Evolutionary conservation across 129 eudicot species (phyloP).

Genomic region (Helichrysum umbraculigerum): DNA sequence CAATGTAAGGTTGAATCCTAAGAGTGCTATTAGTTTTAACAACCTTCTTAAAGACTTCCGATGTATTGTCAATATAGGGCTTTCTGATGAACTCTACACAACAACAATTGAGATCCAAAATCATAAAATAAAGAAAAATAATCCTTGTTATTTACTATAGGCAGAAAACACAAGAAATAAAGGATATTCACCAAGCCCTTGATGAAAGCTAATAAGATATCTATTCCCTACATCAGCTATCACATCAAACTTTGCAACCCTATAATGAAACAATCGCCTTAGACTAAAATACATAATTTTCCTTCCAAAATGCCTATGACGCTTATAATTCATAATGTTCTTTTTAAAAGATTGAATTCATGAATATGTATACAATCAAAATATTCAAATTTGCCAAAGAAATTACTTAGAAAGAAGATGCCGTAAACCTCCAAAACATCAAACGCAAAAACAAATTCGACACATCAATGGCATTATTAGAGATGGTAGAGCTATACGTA

Average conservation of each 20-base stretch:
- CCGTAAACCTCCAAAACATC: background rate
- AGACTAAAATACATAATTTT: background rate
- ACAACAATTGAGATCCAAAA: background rate
- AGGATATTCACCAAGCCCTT: constrained; percentile 57
- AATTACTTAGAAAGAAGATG: background rate
- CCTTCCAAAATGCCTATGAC: too few species aligned
- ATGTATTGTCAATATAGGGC: constrained; percentile 57
- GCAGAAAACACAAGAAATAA: background rate
- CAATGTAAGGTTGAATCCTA: constrained; percentile 59
- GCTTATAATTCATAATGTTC: too few species aligned
- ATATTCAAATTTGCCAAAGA: background rate
- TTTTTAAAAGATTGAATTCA: too few species aligned
- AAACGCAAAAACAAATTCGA: constrained; percentile 5
- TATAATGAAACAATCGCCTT: constrained; percentile 23
- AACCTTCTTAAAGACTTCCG: constrained; percentile 54
- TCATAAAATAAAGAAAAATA: background rate
- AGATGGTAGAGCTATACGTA: background rate
- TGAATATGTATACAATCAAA: too few species aligned
- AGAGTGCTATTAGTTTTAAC: constrained; percentile 54
- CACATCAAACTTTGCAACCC: constrained; percentile 72
- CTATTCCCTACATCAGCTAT: constrained; percentile 45
- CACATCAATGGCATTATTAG: background rate
- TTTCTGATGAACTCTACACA: constrained; percentile 54
- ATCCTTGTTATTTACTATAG: background rate
- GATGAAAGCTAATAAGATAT: constrained; percentile 56